Percentiles rank a stretch among this genome's conserved stretches.
Conservation (phyloP, 176 grass and related monocot genomes). For the Rhynchospora breviuscula region DNA sequence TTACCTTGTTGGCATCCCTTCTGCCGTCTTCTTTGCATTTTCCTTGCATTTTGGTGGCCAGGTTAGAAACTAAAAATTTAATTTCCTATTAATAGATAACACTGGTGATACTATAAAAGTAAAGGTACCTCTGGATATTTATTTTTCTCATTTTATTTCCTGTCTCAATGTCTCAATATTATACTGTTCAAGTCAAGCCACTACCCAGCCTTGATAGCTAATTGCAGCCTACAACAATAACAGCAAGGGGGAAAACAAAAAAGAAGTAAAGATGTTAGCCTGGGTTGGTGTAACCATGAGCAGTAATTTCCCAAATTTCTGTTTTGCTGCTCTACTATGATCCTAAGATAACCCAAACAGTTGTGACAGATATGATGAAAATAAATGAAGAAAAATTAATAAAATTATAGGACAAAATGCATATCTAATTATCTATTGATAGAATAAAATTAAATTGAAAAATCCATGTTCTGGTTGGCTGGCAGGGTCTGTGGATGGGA, state of each 20-base stretch:
- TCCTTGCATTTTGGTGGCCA: slow-evolving; percentile 61
- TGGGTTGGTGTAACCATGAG: background rate
- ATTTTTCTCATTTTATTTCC: background rate
- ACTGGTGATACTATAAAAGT: too few species aligned
- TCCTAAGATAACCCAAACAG: background rate
- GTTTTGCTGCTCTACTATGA: background rate
- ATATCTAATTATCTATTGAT: background rate
- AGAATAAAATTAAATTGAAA: background rate
- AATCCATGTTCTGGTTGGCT: background rate
- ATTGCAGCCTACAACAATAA: background rate
- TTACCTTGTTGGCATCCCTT: slow-evolving; percentile 69
- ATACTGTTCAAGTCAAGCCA: background rate
- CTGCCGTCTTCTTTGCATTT: slow-evolving; percentile 71
- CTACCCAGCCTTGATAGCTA: background rate
- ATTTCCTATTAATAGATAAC: background rate
- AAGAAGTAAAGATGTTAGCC: background rate
- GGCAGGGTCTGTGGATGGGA: slow-evolving; percentile 81
- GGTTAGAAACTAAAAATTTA: slow-evolving; percentile 29
- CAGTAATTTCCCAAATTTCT: background rate
- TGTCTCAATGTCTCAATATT: background rate
- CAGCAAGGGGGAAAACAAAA: background rate
- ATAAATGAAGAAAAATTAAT: background rate
- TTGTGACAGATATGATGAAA: background rate
- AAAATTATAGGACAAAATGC: background rate
- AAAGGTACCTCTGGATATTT: too few species aligned